phyloP scores from a whole-genome alignment of 371 early-diverging fungal genomes.

The Mucor velutinosus region DNA sequence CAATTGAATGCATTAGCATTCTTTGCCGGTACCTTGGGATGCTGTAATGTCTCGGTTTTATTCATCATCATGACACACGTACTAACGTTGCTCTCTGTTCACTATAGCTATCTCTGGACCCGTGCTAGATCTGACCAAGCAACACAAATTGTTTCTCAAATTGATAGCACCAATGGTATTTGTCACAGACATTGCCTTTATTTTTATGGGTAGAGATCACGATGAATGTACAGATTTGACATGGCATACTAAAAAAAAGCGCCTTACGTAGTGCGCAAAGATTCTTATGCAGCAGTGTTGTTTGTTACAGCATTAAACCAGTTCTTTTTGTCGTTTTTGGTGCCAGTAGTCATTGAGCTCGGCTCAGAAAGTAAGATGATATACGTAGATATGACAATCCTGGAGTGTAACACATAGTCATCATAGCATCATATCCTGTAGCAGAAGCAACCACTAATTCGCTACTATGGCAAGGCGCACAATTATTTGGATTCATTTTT shows the following conservation, averaged over 20 bases:
- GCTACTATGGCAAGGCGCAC: conserved; percentile 53
- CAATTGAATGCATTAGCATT: conserved; percentile 36
- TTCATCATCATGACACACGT: background rate
- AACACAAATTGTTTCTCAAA: conserved; percentile 46
- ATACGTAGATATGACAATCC: background rate
- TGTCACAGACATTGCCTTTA: conserved; percentile 41
- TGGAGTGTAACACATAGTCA: background rate
- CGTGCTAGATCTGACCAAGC: conserved; percentile 53
- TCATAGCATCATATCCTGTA: conserved; percentile 52
- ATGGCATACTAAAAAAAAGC: background rate
- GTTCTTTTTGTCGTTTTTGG: conserved; percentile 48
- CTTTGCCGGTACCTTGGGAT: conserved; percentile 40
- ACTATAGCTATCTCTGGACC: conserved; percentile 45
- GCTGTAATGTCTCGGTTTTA: conserved; percentile 25
- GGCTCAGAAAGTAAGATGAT: conserved; percentile 50
- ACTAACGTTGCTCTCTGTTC: background rate
- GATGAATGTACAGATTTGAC: background rate
- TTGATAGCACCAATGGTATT: conserved; percentile 51
- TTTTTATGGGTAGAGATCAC: conserved; percentile 37
- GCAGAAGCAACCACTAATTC: conserved; percentile 54
- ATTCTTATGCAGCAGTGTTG: conserved; percentile 47
- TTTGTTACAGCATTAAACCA: conserved; percentile 49
- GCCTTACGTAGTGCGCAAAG: conserved; percentile 31
- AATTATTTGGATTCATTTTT: conserved; percentile 53
- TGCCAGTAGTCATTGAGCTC: conserved; percentile 56